Evolutionary conservation across 2,329 filamentous ascomycete species (phyloP).

Genomic region (Ilyonectria robusta): DNA sequence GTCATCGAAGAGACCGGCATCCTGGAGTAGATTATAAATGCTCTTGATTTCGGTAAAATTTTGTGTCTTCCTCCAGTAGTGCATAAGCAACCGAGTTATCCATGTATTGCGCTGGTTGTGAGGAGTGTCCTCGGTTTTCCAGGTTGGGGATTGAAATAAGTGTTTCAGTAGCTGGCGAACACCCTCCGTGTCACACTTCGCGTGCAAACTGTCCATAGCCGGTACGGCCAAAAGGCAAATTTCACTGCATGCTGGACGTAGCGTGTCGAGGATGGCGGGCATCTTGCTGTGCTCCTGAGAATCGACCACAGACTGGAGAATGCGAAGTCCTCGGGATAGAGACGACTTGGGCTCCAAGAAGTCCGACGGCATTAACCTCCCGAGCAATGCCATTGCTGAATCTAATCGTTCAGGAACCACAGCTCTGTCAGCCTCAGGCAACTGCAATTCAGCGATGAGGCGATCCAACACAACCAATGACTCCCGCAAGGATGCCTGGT

Average conservation of each 20-base stretch:
- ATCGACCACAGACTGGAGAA: constrained; percentile 44
- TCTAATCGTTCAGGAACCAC: constrained; percentile 18
- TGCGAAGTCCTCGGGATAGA: constrained; percentile 37
- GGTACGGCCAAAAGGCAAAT: constrained; percentile 42
- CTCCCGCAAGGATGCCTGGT: constrained; percentile 1
- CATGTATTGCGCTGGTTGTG: constrained; percentile 36
- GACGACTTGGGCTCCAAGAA: constrained; percentile 26
- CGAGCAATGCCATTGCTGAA: constrained; percentile 38
- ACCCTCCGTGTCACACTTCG: constrained; percentile 34
- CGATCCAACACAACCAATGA: constrained; percentile 24
- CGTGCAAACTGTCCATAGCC: constrained; percentile 39
- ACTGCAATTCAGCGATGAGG: constrained; percentile 33
- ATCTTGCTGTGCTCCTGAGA: constrained; percentile 38
- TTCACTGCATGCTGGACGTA: constrained; percentile 43
- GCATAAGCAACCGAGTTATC: constrained; percentile 43
- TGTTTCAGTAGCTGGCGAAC: constrained; percentile 33
- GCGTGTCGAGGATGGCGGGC: constrained; percentile 36
- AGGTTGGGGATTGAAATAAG: constrained; percentile 26
- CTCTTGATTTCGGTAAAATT: constrained; percentile 42
- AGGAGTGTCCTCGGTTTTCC: constrained; percentile 4
- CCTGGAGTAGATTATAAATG: constrained; percentile 48
- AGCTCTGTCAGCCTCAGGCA: not conserved
- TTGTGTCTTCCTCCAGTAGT: constrained; percentile 46
- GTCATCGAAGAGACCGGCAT: constrained; percentile 46
- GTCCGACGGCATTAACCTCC: constrained; percentile 34